Evolutionary conservation across 225 moss, liverwort and hornwort genomes (phyloP).

Genomic region (Polytrichum formosum): DNA sequence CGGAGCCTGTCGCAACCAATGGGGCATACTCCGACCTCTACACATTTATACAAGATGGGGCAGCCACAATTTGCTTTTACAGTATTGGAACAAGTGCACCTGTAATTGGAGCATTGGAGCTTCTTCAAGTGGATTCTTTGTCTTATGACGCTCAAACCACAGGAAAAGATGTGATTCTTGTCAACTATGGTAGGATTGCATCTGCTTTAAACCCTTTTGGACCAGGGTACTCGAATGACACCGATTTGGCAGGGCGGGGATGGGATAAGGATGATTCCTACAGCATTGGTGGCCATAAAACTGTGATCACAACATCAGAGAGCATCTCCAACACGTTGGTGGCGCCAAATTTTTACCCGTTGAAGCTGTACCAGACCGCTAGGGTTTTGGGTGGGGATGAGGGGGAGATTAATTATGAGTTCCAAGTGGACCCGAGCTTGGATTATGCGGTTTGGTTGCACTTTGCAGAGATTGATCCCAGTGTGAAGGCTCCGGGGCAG

Average conservation of each 20-base stretch:
- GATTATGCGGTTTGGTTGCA: conserved; percentile 93
- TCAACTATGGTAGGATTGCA: conserved; percentile 64
- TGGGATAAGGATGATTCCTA: conserved; percentile 54
- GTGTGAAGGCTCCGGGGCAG: conserved; percentile 51
- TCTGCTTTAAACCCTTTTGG: conserved; percentile 66
- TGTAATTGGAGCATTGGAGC: conserved; percentile 69
- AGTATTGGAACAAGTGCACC: conserved; percentile 74
- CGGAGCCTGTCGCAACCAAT: conserved; percentile 18
- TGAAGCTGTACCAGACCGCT: conserved; percentile 72
- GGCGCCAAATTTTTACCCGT: conserved; percentile 82
- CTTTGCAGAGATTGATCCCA: conserved; percentile 74
- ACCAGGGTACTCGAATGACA: conserved; percentile 57
- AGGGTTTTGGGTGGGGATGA: conserved; percentile 19
- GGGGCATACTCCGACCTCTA: conserved; percentile 69
- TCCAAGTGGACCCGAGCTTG: conserved; percentile 61
- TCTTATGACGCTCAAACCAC: conserved; percentile 44
- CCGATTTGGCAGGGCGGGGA: conserved; percentile 47
- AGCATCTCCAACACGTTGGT: conserved; percentile 47
- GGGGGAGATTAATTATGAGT: conserved; percentile 45
- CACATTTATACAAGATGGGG: conserved; percentile 69
- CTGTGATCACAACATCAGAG: conserved; percentile 31
- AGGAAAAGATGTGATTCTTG: conserved; percentile 53
- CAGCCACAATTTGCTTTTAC: conserved; percentile 80
- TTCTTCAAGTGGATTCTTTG: conserved; percentile 60
- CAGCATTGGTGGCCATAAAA: conserved; percentile 44